These are phyloP conservation scores for Puccinia polysora DNA, from an alignment of 1,284 basidiomycete species.

Conservation along the genomic window DNA sequence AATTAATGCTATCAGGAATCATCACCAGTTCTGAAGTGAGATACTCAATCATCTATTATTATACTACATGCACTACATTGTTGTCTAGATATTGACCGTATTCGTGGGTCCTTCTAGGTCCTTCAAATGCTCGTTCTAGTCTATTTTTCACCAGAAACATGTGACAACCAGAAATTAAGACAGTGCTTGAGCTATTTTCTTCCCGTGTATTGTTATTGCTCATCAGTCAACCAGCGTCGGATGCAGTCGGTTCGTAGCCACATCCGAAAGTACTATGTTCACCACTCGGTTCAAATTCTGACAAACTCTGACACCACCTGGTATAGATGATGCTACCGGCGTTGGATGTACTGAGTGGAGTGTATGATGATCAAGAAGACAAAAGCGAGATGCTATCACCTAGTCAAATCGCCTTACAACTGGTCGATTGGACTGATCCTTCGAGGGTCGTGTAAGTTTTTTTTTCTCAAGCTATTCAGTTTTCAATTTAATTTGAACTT, in stretches of 20 bases:
- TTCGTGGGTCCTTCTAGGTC: conserved; percentile 58
- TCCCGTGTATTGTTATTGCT: conserved; percentile 86
- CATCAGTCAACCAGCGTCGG: conserved; percentile 69
- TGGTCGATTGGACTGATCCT: conserved; percentile 91
- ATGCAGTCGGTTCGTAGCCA: conserved; percentile 65
- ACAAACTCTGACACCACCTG: not conserved
- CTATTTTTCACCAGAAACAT: conserved; percentile 82
- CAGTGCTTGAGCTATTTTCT: conserved; percentile 96
- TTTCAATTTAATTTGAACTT: not conserved
- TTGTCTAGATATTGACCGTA: not conserved
- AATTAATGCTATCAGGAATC: conserved; percentile 81
- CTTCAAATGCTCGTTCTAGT: conserved; percentile 71
- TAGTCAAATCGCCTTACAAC: conserved; percentile 72
- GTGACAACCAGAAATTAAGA: conserved; percentile 75
- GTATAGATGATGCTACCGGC: conserved; percentile 61
- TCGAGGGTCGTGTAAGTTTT: conserved; percentile 66
- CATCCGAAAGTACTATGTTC: not conserved
- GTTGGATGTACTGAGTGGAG: conserved; percentile 65
- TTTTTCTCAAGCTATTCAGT: not conserved
- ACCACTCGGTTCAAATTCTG: conserved; percentile 1
- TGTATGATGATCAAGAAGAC: conserved; percentile 69
- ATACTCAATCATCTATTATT: not conserved
- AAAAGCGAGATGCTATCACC: conserved; percentile 72
- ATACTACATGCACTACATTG: not conserved
- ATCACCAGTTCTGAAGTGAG: conserved; percentile 68